phyloP scores from a whole-genome alignment of 305 asterid species.

The Salvia sclarea region DNA sequence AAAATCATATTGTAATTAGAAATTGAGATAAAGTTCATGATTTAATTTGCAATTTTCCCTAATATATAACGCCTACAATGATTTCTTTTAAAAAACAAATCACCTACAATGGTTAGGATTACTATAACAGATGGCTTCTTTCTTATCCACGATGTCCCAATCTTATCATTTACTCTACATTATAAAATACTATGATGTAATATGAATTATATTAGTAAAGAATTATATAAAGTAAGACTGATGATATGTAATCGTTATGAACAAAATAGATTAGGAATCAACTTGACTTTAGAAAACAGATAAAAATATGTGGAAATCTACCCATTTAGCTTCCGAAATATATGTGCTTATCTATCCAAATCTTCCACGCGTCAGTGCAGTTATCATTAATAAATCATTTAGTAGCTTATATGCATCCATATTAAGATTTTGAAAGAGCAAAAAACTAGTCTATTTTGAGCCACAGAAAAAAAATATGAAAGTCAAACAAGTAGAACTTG shows the following conservation, averaged over 20 bases:
- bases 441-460: background rate
- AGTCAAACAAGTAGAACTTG: background rate
- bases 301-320: background rate
- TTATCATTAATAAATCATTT: background rate
- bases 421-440: too few relatives aligned
- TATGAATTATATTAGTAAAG: background rate
- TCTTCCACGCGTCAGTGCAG: slow-evolving; percentile 13
- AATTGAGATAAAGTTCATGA: too few relatives aligned
- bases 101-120: too few relatives aligned
- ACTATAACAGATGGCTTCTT: background rate
- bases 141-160: background rate
- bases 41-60: too few relatives aligned
- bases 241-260: background rate
- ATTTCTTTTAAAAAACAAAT: too few relatives aligned
- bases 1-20: too few relatives aligned
- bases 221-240: background rate
- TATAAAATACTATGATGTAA: too few relatives aligned
- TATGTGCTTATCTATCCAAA: background rate
- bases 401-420: background rate
- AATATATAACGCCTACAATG: background rate
- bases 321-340: background rate
- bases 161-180: background rate
- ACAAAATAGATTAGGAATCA: background rate
- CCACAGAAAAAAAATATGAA: slow-evolving; percentile 11
- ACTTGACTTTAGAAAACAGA: background rate